Conservation (phyloP, 176 grass and related monocot genomes). For the Oryza brachyantha region DNA sequence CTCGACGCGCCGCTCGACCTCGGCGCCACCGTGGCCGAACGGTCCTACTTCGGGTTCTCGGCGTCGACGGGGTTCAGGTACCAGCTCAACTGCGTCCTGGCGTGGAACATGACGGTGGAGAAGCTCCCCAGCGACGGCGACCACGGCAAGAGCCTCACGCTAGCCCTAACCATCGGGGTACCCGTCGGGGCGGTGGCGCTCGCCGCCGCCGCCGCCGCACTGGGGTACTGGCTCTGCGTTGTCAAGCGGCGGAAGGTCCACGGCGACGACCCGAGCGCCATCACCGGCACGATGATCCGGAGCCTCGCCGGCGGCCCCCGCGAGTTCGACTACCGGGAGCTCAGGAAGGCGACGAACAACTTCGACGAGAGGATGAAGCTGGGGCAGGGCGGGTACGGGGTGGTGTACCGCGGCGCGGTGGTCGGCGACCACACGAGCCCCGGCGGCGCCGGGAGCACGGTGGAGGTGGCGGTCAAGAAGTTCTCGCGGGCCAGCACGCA, state of each 20-base stretch:
- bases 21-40: constrained; percentile 11
- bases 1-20: constrained; percentile 63
- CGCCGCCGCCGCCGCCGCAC: not conserved
- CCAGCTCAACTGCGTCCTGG: constrained; percentile 92
- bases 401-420: constrained; percentile 70
- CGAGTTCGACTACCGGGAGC: constrained; percentile 78
- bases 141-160: not conserved
- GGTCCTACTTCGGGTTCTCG: constrained; percentile 76
- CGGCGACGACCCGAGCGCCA: constrained; percentile 31
- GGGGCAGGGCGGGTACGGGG: constrained; percentile 81
- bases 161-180: constrained; percentile 41
- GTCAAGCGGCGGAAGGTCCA: constrained; percentile 24
- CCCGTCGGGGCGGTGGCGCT: not conserved
- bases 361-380: constrained; percentile 90
- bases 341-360: constrained; percentile 74
- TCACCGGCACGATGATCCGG: constrained; percentile 50
- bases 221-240: constrained; percentile 31
- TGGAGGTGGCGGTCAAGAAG: constrained; percentile 82
- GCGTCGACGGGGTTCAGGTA: constrained; percentile 60
- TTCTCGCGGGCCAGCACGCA: constrained; percentile 73
- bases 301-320: constrained; percentile 71
- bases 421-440: constrained; percentile 48
- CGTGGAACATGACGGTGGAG: constrained; percentile 84
- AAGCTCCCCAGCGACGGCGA: constrained; percentile 28
- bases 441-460: constrained; percentile 23